Evolutionary conservation across 176 grass and related monocot genomes (phyloP), one percentile per base, ranked within the genome.

Genomic region (Lolium rigidum): DNA sequence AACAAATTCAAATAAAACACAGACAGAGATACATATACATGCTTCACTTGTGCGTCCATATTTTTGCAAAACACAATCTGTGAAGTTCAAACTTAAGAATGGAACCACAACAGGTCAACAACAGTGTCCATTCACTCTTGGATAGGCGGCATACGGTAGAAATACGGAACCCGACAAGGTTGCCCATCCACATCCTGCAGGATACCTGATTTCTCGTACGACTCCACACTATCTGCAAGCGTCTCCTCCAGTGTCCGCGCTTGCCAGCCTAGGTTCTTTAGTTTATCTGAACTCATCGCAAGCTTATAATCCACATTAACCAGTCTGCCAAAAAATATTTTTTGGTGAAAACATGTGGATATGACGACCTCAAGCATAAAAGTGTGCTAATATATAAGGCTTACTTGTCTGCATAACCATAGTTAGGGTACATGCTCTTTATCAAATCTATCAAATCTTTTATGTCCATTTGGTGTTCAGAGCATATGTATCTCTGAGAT

Each of bases 401-500:
- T 25, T 12, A 86, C 88, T 68, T 47, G 21, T 70, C 52, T 15
- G 62, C 83, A 15, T 82, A 90, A 9, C 63, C 71, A 31, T 86
- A 82, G 31, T 44, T 63, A 3, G 88, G 86, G 69, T 88, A 80
- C 44, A 87, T 38, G 16, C 49, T 87, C 89, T 87, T 91, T 12
- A 94, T 15, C 47, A 89, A 48, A 16, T 85, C 70, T 52, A 94
- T 38, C 57, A 86, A 58, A 65, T 77, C 52, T 12, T 55, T 48
- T 28, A 67, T 79, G 43, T 10, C 82, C 5, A 85, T 26, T 20
- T n/a, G 43, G 64, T 86, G 41, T 2, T 85, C 51, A 16, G 81
- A 44, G 12, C 89, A 92, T 14, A 94, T 79, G 61, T 87, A 83
- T 63, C 89, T 86, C 13, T 85, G 78, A 38, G 59, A 85, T 65